A percentile compares a stretch with the other conserved stretches of the same genome.
phyloP scores from a whole-genome alignment of 768 basidiomycete genomes.

The Leucogyrophana mollusca region DNA sequence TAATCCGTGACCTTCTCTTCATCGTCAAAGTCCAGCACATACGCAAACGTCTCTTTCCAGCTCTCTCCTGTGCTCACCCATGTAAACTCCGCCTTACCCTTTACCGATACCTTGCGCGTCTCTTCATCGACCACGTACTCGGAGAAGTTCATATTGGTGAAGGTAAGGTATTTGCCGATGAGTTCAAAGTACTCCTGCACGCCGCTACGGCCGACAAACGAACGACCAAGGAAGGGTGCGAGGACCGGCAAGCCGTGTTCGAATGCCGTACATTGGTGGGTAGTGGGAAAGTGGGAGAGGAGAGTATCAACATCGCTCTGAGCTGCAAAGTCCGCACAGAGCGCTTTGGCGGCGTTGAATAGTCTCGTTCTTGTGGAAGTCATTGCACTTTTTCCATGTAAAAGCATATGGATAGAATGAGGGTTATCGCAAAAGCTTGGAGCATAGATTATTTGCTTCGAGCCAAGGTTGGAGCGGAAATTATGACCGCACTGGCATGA shows the following conservation, averaged over 20 bases:
- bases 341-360: conserved; percentile 40
- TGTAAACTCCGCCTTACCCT: conserved; percentile 53
- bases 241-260: conserved; percentile 56
- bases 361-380: conserved; percentile 33
- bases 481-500: conserved; percentile 1
- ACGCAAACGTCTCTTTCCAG: conserved; percentile 64
- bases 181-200: conserved; percentile 49
- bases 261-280: conserved; percentile 40
- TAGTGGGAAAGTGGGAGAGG: conserved; percentile 50
- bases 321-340: conserved; percentile 53
- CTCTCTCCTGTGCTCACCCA: conserved; percentile 52
- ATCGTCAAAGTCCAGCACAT: conserved; percentile 60
- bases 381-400: conserved; percentile 23
- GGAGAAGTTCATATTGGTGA: conserved; percentile 51
- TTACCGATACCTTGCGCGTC: conserved; percentile 49
- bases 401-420: not conserved
- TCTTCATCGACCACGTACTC: conserved; percentile 55
- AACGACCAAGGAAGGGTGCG: conserved; percentile 60
- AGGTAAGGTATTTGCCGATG: conserved; percentile 45
- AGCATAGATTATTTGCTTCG: not conserved
- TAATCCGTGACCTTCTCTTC: conserved; percentile 53
- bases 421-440: not conserved
- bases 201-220: conserved; percentile 43
- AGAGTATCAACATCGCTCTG: conserved; percentile 42
- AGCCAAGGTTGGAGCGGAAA: not conserved